Conservation (phyloP, 2,329 filamentous ascomycete genomes). For the Verruconis gallopava region DNA sequence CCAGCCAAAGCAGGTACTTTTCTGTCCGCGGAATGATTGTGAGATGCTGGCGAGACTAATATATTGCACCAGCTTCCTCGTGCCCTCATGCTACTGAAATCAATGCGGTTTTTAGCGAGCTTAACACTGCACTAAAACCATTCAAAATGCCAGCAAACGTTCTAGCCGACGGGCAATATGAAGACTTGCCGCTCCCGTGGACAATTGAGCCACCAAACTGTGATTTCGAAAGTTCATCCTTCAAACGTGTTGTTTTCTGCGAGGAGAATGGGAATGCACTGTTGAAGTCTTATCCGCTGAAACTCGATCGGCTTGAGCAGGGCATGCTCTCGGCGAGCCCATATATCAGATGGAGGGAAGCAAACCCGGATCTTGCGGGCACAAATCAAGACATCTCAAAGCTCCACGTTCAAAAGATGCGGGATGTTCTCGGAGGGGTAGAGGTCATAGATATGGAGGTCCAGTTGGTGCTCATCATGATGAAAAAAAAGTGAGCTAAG, state of each 20-base stretch:
- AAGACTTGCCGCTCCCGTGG: conserved; percentile 38
- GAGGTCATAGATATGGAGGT: neutral
- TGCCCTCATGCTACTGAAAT: neutral
- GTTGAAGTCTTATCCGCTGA: conserved; percentile 11
- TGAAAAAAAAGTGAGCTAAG: too few species aligned
- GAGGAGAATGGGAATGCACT: conserved; percentile 12
- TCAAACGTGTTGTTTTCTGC: conserved; percentile 14
- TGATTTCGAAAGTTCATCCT: conserved; percentile 28
- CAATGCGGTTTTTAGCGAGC: neutral
- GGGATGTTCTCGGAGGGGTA: conserved; percentile 9
- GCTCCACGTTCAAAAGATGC: conserved; percentile 18
- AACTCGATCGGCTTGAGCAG: conserved; percentile 25
- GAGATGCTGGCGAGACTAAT: too few species aligned
- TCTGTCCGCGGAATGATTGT: too few species aligned
- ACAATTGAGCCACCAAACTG: conserved; percentile 19
- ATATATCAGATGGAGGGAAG: conserved; percentile 33
- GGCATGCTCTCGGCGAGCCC: conserved; percentile 27
- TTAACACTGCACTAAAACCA: conserved; percentile 12
- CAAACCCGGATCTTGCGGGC: conserved; percentile 27
- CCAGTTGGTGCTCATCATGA: neutral
- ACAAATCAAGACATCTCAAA: conserved; percentile 30
- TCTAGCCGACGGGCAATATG: conserved; percentile 29
- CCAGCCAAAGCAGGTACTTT: neutral
- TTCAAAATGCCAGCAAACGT: conserved; percentile 32
- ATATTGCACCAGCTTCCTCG: neutral